A percentile compares a stretch with the other conserved stretches of the same genome.
phyloP scores from a whole-genome alignment of 768 basidiomycete genomes.

The Boletus subcaerulescens region DNA sequence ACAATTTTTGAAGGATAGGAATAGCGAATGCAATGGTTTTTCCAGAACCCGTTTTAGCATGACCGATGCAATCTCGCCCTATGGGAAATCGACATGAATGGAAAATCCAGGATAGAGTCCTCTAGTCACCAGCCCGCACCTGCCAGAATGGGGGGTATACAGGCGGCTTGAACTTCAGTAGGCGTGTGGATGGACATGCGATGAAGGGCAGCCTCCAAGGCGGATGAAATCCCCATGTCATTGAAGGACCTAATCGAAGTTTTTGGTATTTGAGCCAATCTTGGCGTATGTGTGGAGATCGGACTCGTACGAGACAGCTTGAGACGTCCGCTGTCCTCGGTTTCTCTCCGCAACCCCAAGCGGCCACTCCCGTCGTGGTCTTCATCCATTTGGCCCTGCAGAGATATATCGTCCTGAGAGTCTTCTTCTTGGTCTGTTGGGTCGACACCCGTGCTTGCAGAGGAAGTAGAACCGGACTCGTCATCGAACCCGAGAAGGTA shows the following conservation, averaged over 20 bases:
- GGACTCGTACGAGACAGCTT: slow-evolving; percentile 21
- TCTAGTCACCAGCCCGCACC: slow-evolving; percentile 40
- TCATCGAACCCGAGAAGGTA: background rate
- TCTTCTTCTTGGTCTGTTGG: slow-evolving; percentile 22
- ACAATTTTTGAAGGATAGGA: slow-evolving; percentile 87
- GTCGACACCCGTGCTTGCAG: slow-evolving; percentile 5
- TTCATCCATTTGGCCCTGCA: slow-evolving; percentile 3
- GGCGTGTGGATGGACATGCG: slow-evolving; percentile 84
- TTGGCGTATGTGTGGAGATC: slow-evolving; percentile 7
- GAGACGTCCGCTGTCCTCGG: slow-evolving; percentile 18
- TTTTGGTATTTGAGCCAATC: slow-evolving; percentile 4
- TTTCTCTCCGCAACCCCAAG: background rate
- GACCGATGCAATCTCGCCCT: slow-evolving; percentile 97
- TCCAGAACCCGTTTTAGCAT: slow-evolving; percentile 96
- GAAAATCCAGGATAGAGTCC: background rate
- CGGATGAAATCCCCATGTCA: slow-evolving; percentile 55
- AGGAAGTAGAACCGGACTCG: slow-evolving; percentile 3
- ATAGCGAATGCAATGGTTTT: slow-evolving; percentile 98
- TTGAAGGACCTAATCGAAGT: slow-evolving; percentile 41
- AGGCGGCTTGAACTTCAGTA: slow-evolving; percentile 86
- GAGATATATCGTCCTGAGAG: slow-evolving; percentile 11
- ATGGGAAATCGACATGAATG: slow-evolving; percentile 3
- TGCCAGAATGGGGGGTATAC: slow-evolving; percentile 81
- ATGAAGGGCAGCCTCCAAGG: slow-evolving; percentile 61
- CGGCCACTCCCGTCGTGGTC: background rate